Conservation (phyloP, 352 stramenopile species). For the Globisporangium parvum region DNA sequence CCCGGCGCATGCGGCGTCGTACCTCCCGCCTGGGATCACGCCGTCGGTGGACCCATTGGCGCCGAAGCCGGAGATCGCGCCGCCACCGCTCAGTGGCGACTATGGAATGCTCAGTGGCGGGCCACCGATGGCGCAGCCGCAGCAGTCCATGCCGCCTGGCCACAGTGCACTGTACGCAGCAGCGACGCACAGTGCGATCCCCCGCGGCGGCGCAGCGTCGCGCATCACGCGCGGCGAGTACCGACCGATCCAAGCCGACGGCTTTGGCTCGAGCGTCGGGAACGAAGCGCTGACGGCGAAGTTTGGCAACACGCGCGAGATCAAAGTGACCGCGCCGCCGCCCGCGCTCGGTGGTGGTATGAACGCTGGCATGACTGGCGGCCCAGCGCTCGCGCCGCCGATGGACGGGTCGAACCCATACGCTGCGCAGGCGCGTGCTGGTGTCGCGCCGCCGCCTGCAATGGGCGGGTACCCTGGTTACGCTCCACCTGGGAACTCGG, state of each 20-base stretch:
- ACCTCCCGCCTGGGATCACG: constrained; percentile 71
- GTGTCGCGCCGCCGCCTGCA: constrained; percentile 12
- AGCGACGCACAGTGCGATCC: constrained; percentile 78
- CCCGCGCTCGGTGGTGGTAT: constrained; percentile 20
- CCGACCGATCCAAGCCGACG: constrained; percentile 82
- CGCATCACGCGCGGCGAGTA: constrained; percentile 68
- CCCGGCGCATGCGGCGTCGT: constrained; percentile 43
- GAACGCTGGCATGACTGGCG: constrained; percentile 6
- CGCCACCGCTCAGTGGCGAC: constrained; percentile 53
- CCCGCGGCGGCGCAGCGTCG: constrained; percentile 33
- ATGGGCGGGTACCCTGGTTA: constrained; percentile 26
- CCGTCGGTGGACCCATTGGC: constrained; percentile 62
- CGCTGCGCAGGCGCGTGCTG: constrained; percentile 25
- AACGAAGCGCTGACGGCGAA: constrained; percentile 87
- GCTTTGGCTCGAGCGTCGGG: constrained; percentile 85
- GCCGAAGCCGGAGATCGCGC: constrained; percentile 53
- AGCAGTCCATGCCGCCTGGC: constrained; percentile 9
- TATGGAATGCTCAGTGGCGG: constrained; percentile 17
- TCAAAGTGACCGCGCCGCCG: constrained; percentile 76
- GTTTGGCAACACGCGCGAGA: constrained; percentile 81
- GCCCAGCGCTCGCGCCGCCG: constrained; percentile 10
- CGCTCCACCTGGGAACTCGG: constrained; percentile 6
- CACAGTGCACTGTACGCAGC: constrained; percentile 72
- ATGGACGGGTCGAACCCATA: constrained; percentile 52
- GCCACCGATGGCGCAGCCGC: constrained; percentile 8